Evolutionary conservation across 2,329 filamentous ascomycete genomes (phyloP).

Genomic region (Paraconiothyrium sp.): DNA sequence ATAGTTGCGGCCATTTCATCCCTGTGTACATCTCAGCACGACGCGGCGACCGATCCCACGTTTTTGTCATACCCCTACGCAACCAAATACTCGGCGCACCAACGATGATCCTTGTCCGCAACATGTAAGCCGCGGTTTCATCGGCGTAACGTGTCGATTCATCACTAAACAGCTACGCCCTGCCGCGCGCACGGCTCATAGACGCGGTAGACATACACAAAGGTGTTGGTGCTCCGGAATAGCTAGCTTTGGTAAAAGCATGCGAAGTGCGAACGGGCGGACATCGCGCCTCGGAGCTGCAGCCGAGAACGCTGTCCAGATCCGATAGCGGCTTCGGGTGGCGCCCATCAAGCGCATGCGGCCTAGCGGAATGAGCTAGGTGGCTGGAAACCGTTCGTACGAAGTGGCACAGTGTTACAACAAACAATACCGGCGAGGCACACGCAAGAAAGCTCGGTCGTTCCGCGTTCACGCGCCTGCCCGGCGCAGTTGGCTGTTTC

Average conservation of each 20-base stretch:
- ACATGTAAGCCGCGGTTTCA: constrained; percentile 9
- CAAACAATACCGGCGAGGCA: not conserved
- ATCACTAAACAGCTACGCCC: not conserved
- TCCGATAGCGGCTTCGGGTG: constrained; percentile 8
- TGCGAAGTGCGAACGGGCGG: not conserved
- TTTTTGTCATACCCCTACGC: constrained; percentile 11
- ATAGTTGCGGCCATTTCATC: not conserved
- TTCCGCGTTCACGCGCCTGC: not conserved
- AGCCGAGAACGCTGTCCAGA: constrained; percentile 5
- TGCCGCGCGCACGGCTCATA: not conserved
- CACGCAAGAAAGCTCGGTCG: not conserved
- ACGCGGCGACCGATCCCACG: constrained; percentile 1
- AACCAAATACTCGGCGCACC: constrained; percentile 10
- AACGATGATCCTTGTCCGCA: not conserved
- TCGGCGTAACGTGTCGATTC: not conserved
- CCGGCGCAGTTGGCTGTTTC: not conserved
- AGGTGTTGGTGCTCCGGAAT: not conserved
- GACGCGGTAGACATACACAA: not conserved
- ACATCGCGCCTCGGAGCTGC: not conserved
- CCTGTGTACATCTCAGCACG: constrained; percentile 5
- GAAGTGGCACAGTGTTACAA: not conserved
- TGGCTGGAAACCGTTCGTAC: constrained; percentile 5
- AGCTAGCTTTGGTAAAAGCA: not conserved
- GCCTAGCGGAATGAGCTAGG: not conserved
- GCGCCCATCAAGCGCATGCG: not conserved